Evolutionary conservation across 345 rosid genomes (phyloP), one percentile per base, ranked within the genome.

Genomic region (Excoecaria agallocha): DNA sequence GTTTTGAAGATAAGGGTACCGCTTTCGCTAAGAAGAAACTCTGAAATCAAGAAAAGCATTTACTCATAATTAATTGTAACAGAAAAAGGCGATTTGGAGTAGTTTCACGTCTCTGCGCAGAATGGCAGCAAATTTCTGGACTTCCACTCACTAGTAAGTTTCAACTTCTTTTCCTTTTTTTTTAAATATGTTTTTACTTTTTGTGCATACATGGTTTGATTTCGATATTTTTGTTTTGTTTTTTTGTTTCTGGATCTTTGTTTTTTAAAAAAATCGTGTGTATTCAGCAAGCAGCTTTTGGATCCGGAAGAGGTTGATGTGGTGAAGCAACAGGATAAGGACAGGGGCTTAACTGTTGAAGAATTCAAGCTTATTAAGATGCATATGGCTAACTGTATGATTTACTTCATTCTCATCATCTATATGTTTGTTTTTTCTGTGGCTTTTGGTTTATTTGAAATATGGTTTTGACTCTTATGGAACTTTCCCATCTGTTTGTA

Each of bases 61-160:
- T 52, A n/a, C n/a, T n/a, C n/a, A n/a, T n/a, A 19, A 52, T 52
- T 52, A 15, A 16, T 52, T 52, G 59, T 5, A n/a, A 55, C 59
- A 11, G 25, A 51, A 17, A n/a, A 55, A 55, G 57, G 48, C 10
- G 10, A 43, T 38, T 41, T 41, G 0, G 12, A 5, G 8, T 19
- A n/a, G 16, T n/a, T n/a, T n/a, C 56, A 17, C 35, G 10, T 60
- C 69, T 12, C n/a, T 35, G 22, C 6, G 6, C 39, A 79, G 60
- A 11, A 92, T 94, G 97, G 94, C 97, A 24, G 89, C 98, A 59
- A 94, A 94, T 86, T 94, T 94, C 87, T 94, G 98, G 98, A 87
- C 93, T 59, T 92, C 98, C 60, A 80, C 97, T 60, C 97, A 92
- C 82, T 81, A 61, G 97, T 92, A 82, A 85, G 76, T 74, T 64